Conservation (phyloP, 768 basidiomycete genomes). For the Suillus subaureus region DNA sequence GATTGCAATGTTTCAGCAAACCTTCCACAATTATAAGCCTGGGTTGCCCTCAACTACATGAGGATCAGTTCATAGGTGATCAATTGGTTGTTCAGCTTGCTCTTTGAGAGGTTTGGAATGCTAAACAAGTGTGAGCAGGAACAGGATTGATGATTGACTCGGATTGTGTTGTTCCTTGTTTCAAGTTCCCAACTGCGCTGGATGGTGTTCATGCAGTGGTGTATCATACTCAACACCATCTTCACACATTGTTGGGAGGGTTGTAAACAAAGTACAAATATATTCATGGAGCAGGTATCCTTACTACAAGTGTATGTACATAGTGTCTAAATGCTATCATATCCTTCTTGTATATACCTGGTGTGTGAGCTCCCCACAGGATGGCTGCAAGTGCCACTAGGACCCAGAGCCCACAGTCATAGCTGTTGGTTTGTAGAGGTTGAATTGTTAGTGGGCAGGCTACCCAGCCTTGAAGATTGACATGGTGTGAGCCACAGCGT, state of each 20-base stretch:
- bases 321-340: slow-evolving; percentile 12
- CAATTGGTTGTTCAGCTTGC: too few species aligned
- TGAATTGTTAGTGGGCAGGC: neutral
- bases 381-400: slow-evolving; percentile 22
- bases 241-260: neutral
- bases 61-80: neutral
- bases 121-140: too few species aligned
- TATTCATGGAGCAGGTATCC: slow-evolving; percentile 1
- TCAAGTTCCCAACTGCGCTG: too few species aligned
- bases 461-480: neutral
- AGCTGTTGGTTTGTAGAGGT: slow-evolving; percentile 17
- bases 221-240: too few species aligned
- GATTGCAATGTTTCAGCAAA: too few species aligned
- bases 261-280: neutral
- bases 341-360: slow-evolving; percentile 17
- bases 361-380: slow-evolving; percentile 15
- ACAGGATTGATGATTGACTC: too few species aligned
- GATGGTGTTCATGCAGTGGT: too few species aligned
- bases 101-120: too few species aligned
- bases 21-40: neutral
- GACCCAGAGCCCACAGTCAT: slow-evolving; percentile 30
- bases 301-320: slow-evolving; percentile 3
- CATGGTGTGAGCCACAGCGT: neutral
- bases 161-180: too few species aligned
- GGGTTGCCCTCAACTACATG: neutral